Percentiles rank a stretch among this genome's conserved stretches.
Conservation (phyloP, 2,329 filamentous ascomycete species). For the Albifimbria verrucaria region DNA sequence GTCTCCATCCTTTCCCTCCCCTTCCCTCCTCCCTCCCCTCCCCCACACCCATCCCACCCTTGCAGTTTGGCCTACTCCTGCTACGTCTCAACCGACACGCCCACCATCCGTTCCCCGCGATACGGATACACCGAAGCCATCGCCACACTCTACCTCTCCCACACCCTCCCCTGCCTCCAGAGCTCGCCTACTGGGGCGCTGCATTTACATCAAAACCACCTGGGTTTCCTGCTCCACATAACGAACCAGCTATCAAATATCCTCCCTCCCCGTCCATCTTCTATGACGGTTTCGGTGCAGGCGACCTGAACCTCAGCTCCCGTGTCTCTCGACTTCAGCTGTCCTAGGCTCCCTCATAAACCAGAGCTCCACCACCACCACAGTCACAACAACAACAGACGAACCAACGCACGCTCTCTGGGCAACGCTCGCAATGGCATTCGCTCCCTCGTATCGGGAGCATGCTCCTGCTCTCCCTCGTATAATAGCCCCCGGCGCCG, state of each 20-base stretch:
- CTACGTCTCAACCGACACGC: slow-evolving; percentile 13
- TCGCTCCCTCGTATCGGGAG: slow-evolving; percentile 33
- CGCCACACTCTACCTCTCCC: slow-evolving; percentile 19
- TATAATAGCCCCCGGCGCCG: slow-evolving; percentile 29
- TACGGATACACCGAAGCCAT: slow-evolving; percentile 21
- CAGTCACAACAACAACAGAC: too few species aligned
- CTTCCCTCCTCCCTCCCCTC: neutral
- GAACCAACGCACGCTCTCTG: too few species aligned
- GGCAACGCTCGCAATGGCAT: slow-evolving; percentile 25
- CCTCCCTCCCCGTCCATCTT: slow-evolving; percentile 10
- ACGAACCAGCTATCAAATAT: neutral
- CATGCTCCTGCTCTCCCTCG: slow-evolving; percentile 31
- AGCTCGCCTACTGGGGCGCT: too few species aligned
- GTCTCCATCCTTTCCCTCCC: neutral
- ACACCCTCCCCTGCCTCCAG: slow-evolving; percentile 15
- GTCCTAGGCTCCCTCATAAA: slow-evolving; percentile 10
- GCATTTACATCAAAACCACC: too few species aligned
- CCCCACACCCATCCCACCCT: neutral
- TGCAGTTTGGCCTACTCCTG: too few species aligned
- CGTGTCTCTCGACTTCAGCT: slow-evolving; percentile 20
- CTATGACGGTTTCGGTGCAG: slow-evolving; percentile 21
- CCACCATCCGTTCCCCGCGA: slow-evolving; percentile 12
- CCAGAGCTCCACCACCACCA: neutral
- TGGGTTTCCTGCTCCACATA: slow-evolving; percentile 1
- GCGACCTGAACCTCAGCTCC: slow-evolving; percentile 15